A percentile compares a stretch with the other conserved stretches of the same genome.
These are phyloP conservation scores for Cornus florida DNA, from an alignment of 148 eudicot genomes.

Conservation along the genomic window DNA sequence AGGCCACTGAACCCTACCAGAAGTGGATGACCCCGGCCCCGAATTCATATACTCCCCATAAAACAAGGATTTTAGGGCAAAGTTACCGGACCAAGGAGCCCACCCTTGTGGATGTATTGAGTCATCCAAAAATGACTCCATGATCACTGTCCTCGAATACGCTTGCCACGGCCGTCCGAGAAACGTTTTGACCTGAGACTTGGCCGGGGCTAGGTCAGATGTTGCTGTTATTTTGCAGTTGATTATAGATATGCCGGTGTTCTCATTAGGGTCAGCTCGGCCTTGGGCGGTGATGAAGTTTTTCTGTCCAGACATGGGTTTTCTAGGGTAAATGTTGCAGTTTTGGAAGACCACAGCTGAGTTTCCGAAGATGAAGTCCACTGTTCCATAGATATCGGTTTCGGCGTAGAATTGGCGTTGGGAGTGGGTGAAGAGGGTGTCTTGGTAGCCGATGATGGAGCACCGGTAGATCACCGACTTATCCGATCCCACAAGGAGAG, in stretches of 20 bases:
- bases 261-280: not conserved
- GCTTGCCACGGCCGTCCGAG: not conserved
- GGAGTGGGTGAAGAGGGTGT: not conserved
- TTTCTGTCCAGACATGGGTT: not conserved
- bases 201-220: not conserved
- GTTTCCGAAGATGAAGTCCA: not conserved
- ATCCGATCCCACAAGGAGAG: constrained; percentile 4
- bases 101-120: not conserved
- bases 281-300: not conserved
- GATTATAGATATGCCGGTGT: not conserved
- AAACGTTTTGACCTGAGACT: not conserved
- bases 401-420: not conserved
- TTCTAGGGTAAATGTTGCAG: not conserved
- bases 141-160: not conserved
- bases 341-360: not conserved
- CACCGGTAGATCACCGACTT: not conserved
- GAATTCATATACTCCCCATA: constrained; percentile 36
- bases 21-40: constrained; percentile 32
- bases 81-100: not conserved
- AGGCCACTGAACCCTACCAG: constrained; percentile 30
- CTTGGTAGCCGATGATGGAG: not conserved
- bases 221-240: not conserved
- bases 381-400: not conserved
- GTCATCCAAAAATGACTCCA: not conserved
- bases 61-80: constrained; percentile 21